These are phyloP conservation scores for Xylariaceae sp. DNA, from an alignment of 2,329 filamentous ascomycete species.

Conservation along the genomic window DNA sequence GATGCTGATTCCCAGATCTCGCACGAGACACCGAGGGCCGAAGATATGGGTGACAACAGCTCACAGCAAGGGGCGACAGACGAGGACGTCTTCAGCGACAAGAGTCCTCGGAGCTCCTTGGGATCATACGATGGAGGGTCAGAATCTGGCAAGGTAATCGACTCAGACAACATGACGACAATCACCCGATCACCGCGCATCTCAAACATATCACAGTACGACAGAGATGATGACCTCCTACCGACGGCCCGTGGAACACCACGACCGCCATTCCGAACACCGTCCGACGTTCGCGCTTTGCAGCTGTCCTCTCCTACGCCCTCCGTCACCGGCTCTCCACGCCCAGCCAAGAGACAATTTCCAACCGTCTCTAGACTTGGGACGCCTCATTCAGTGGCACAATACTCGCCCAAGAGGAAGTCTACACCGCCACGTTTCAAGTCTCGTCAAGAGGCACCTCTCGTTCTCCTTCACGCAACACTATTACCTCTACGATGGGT, in stretches of 20 bases:
- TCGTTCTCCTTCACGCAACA: conserved; percentile 75
- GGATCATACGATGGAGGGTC: conserved; percentile 42
- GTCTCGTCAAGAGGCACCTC: conserved; percentile 53
- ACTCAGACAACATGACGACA: conserved; percentile 29
- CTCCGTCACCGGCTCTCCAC: conserved; percentile 49
- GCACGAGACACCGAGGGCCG: conserved; percentile 11
- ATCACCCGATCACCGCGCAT: conserved; percentile 37
- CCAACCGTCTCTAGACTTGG: conserved; percentile 52
- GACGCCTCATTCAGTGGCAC: conserved; percentile 40
- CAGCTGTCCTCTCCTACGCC: conserved; percentile 66
- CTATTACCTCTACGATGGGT: conserved; percentile 65
- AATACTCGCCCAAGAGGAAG: conserved; percentile 51
- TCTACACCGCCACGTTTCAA: conserved; percentile 55
- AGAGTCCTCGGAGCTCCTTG: conserved; percentile 53
- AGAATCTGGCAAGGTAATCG: conserved; percentile 24
- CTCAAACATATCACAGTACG: conserved; percentile 47
- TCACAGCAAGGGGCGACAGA: conserved; percentile 46
- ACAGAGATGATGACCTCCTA: conserved; percentile 43
- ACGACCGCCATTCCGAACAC: conserved; percentile 63
- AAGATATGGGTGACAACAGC: conserved; percentile 39
- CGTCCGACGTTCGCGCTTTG: conserved; percentile 64
- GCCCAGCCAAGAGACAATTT: conserved; percentile 46
- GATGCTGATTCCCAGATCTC: conserved; percentile 12
- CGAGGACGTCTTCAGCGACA: conserved; percentile 56
- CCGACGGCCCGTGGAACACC: conserved; percentile 55